Percentiles rank a stretch among this genome's conserved stretches.
Conservation (phyloP, 768 basidiomycete genomes). For the Multifurca ochricompacta region DNA sequence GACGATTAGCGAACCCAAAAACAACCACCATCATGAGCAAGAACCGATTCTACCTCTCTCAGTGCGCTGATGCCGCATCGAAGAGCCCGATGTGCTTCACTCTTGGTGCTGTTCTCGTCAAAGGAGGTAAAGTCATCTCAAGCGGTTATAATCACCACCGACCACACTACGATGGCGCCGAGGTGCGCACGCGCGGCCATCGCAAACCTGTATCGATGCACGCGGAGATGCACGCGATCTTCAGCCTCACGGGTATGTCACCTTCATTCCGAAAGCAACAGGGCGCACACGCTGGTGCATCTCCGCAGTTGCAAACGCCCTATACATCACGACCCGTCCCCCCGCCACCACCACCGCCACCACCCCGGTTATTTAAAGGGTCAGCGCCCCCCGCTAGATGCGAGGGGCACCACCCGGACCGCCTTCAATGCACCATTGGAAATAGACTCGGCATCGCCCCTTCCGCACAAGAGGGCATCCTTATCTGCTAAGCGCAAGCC, state of each 20-base stretch:
- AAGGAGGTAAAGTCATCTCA: slow-evolving; percentile 49
- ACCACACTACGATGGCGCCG: slow-evolving; percentile 44
- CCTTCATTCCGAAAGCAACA: slow-evolving; percentile 46
- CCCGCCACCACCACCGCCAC: slow-evolving; percentile 22
- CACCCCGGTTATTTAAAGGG: slow-evolving; percentile 18
- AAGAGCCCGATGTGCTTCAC: slow-evolving; percentile 46
- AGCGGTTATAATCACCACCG: slow-evolving; percentile 48
- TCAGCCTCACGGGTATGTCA: slow-evolving; percentile 41
- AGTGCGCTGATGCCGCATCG: slow-evolving; percentile 41
- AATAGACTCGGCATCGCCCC: background rate
- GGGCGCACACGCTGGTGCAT: slow-evolving; percentile 27
- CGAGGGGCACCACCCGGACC: slow-evolving; percentile 18
- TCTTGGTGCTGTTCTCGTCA: slow-evolving; percentile 42
- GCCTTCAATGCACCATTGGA: slow-evolving; percentile 1
- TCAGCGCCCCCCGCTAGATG: slow-evolving; percentile 18
- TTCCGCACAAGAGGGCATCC: background rate
- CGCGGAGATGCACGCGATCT: slow-evolving; percentile 55
- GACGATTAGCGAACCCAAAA: too few relatives aligned
- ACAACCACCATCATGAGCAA: slow-evolving; percentile 33
- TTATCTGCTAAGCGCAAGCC: background rate
- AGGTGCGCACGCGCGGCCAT: slow-evolving; percentile 31
- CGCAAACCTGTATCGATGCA: slow-evolving; percentile 47
- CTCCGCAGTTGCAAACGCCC: slow-evolving; percentile 16
- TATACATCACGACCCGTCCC: background rate
- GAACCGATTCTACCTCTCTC: slow-evolving; percentile 43